Evolutionary conservation across 2,329 filamentous ascomycete species (phyloP), one percentile per base, ranked within the genome.

Genomic region (Colletotrichum graminicola): DNA sequence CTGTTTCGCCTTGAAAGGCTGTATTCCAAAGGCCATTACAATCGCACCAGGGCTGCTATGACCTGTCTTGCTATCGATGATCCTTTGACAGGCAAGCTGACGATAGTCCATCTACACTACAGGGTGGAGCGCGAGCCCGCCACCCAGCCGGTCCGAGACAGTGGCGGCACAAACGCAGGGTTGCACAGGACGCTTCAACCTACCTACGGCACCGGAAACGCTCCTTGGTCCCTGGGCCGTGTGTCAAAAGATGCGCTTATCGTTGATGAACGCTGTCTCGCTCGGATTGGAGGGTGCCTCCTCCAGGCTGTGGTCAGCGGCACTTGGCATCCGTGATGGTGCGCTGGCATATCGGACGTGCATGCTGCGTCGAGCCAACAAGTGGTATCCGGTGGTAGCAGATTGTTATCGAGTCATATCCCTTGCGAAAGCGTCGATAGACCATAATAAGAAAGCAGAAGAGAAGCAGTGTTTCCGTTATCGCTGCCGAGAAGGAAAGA

Each of bases 301-400:
- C 32, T 23, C 43, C 32, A 23, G 23, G 43, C 34, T 21, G 26
- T 36, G 41, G 56, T 43, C 41, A 21, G 41, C 57, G 21, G 21
- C 57, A 36, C 57, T 61, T 61, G 29, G 57, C 57, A 34, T 49
- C 32, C 14, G 12, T 16, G 57, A 36, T 18, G 32, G 45, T 62
- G 60, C 45, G 60, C 16, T 62, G 60, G 60, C 45, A 52, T 14
- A 6, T 56, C 54, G 14, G 36, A n/a, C 32, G 34, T 41, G 54
- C 54, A 41, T 41, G 54, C n/a, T 14, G 54, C 34, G n/a, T 12
- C 34, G 21, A 16, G 12, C 32, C 36, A n/a, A 16, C 34, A 39
- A 3, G n/a, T 8, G 14, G 54, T 34, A 26, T 4, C 21, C 26
- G n/a, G 5, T n/a, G 32, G 12, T 14, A 12, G 32, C 12, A 39